phyloP scores from a whole-genome alignment of 495 filamentous ascomycete genomes.

The Wilcoxina mikolae region DNA sequence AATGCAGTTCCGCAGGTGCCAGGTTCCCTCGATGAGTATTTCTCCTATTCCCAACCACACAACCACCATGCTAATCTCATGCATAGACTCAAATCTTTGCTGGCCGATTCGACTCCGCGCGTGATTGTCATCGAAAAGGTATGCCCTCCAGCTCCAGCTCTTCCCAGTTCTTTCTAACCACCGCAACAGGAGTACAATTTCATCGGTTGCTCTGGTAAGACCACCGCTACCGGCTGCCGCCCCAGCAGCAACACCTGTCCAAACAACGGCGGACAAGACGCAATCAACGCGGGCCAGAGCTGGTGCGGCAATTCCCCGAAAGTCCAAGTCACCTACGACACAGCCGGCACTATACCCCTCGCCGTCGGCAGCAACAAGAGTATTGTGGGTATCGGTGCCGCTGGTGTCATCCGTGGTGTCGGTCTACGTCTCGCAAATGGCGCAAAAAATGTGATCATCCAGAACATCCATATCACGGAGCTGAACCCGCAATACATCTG shows the following conservation, averaged over 20 bases:
- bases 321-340: constrained; percentile 33
- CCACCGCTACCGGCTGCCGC: constrained; percentile 31
- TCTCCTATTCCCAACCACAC: neutral
- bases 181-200: constrained; percentile 31
- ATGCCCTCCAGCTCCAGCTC: neutral
- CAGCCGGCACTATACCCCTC: constrained; percentile 27
- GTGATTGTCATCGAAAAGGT: constrained; percentile 37
- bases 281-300: constrained; percentile 35
- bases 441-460: constrained; percentile 30
- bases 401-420: constrained; percentile 32
- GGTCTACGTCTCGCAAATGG: constrained; percentile 31
- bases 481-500: constrained; percentile 33
- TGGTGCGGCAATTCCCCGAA: constrained; percentile 24
- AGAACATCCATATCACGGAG: constrained; percentile 24
- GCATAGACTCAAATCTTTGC: constrained; percentile 24
- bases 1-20: constrained; percentile 32
- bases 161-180: neutral
- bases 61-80: neutral
- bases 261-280: constrained; percentile 29
- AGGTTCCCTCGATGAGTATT: constrained; percentile 28
- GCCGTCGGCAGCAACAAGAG: constrained; percentile 30
- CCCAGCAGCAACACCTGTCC: constrained; percentile 30
- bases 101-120: constrained; percentile 33
- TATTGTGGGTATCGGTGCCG: constrained; percentile 27
- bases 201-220: constrained; percentile 32